phyloP scores from a whole-genome alignment of 805 yeast genomes.

The Metschnikowia proteae region DNA sequence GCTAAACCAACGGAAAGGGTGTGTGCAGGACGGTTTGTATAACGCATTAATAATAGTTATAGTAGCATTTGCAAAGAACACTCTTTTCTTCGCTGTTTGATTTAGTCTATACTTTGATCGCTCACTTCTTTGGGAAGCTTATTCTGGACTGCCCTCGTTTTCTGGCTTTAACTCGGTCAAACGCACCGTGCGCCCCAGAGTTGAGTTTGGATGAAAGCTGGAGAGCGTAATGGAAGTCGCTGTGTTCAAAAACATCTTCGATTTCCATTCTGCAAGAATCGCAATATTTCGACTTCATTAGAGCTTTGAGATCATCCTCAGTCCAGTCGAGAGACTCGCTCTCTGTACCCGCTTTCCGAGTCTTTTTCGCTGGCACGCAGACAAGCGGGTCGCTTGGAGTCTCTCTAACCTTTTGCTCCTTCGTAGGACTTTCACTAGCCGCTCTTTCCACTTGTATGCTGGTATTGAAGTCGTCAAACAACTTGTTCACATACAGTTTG shows the following conservation, averaged over 20 bases:
- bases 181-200: background rate
- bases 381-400: background rate
- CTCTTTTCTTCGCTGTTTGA: too few relatives aligned
- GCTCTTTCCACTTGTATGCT: conserved; percentile 10
- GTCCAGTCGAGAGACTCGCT: background rate
- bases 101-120: too few relatives aligned
- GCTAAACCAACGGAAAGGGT: too few relatives aligned
- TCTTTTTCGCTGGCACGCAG: background rate
- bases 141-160: background rate
- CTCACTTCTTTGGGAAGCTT: background rate
- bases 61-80: background rate
- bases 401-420: background rate
- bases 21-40: too few relatives aligned
- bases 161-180: background rate
- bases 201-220: conserved; percentile 45
- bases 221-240: conserved; percentile 52
- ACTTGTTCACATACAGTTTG: conserved; percentile 26
- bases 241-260: conserved; percentile 44
- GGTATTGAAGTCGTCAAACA: conserved; percentile 20
- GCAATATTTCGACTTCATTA: conserved; percentile 24
- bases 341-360: background rate
- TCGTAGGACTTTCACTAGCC: conserved; percentile 7
- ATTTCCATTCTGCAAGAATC: conserved; percentile 24
- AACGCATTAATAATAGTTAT: background rate
- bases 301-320: conserved; percentile 15